phyloP scores from a whole-genome alignment of 2,329 filamentous ascomycete species.

The Blastomyces emzantsi region DNA sequence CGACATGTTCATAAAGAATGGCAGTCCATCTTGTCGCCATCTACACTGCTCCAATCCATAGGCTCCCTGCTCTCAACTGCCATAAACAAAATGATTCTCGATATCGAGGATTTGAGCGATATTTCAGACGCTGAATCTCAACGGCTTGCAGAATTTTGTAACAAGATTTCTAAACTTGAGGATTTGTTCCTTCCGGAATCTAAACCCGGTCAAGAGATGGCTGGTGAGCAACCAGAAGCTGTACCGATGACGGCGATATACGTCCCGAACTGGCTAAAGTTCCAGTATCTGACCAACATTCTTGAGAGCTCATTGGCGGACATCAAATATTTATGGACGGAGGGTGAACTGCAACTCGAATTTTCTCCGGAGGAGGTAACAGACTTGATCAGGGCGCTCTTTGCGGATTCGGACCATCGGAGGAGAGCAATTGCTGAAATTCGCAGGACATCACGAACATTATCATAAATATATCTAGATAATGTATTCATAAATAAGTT shows the following conservation, averaged over 20 bases:
- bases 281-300: conserved; percentile 56
- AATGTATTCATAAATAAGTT: background rate
- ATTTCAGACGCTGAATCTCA: conserved; percentile 56
- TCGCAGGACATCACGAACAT: conserved; percentile 26
- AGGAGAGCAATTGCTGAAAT: conserved; percentile 52
- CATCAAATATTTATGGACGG: conserved; percentile 57
- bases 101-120: conserved; percentile 54
- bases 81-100: conserved; percentile 51
- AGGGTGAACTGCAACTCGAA: conserved; percentile 55
- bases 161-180: conserved; percentile 46
- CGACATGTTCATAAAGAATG: conserved; percentile 49
- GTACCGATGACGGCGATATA: conserved; percentile 53
- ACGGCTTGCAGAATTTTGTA: conserved; percentile 49
- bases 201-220: conserved; percentile 15
- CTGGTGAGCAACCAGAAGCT: conserved; percentile 14
- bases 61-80: conserved; percentile 51
- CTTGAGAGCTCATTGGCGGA: conserved; percentile 54
- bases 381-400: conserved; percentile 55
- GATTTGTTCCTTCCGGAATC: conserved; percentile 47
- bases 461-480: conserved; percentile 10
- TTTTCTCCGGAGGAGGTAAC: conserved; percentile 54
- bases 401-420: conserved; percentile 53
- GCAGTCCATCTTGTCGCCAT: conserved; percentile 50
- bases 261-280: conserved; percentile 55
- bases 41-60: conserved; percentile 52